Base-by-base conservation (phyloP, 2,329 filamentous ascomycete genomes). In the Xylariaceae sp. region DNA sequence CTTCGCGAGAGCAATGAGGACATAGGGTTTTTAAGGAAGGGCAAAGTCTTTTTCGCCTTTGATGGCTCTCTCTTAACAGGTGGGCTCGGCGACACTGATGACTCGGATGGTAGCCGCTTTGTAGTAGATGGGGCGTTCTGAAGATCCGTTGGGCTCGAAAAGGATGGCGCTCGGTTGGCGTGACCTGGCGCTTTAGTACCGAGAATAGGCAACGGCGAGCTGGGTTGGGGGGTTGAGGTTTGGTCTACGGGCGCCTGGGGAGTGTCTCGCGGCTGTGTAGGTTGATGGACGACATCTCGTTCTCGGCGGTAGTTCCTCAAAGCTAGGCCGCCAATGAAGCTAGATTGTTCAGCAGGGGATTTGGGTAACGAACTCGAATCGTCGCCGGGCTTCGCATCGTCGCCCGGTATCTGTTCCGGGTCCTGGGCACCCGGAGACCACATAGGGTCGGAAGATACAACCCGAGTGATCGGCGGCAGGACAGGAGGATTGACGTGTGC, bases 11-110 rank as follows among this genome's bases (percentile, higher is more conserved):
- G 72, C 27, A 85, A 67, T 0, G 78, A 80, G 1, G 82, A 80
- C 74, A 83, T 79, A 42, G 80, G 77, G 53, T 82, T 82, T 62
- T 81, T 83, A 6, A 83, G 69, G 51, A 83, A 83, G 0, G 80
- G 80, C 39, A 82, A 67, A 2, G 79, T 73, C 60, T 81, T 83
- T 60, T 76, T 80, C 31, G 73, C 71, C 63, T 76, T 79, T 1
- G 73, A 68, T 3, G 70, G 66, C 48, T 80, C 77, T 8, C 65
- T 61, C 12, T 64, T 65, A 27, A 64, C 57, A 29, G 64, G 60
- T 6, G 69, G 62, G n/a, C 65, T 65, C n/a, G 68, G 58, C 30
- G 68, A 50, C 3, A 60, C 54, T 30, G 70, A 60, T 4, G 73
- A 64, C 34, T 80, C 75, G 48, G 68, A 71, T 34, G 73, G 64